Evolutionary conservation across 169 alveolate species (phyloP), one percentile per base, ranked within the genome.

Genomic region (Eimeria tenella): DNA sequence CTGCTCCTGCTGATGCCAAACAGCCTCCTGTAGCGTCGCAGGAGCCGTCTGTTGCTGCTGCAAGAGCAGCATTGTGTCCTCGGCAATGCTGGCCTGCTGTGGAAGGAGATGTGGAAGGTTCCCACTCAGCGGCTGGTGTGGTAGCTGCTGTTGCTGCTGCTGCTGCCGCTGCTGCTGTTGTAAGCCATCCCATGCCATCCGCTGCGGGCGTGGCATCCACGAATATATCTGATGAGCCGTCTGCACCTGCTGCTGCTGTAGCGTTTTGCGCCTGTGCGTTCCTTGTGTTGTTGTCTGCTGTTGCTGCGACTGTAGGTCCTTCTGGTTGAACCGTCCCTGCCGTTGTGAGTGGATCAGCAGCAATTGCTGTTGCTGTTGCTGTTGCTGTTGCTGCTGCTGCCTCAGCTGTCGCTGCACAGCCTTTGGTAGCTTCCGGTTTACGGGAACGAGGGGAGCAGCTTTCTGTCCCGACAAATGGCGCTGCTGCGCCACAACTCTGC

Each of bases 301-400:
- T 52, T 79, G 88, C 90, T 82, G 90, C 49, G n/a, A 75, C 62
- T 56, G 77, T 60, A 58, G 25, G 75, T 82, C 75, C 21, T 56
- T 82, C 19, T 82, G 90, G 75, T 60, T 60, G 31, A 13, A 60
- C 77, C 90, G 62, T 60, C 90, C 90, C 53, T 82, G 90, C 56
- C 90, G 90, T 58, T 82, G 90, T 17, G 77, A 56, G 5, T 60
- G 90, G 77, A 82, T 56, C 62, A 82, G 90, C 74, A 82, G 42
- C 77, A 60, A 25, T 52, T 82, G 90, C 23, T 82, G 90, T 23
- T 75, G 86, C 90, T 56, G 90, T 50, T 79, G 83, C 19, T 73
- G 83, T 53, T 77, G 87, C 13, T 77, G 90, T 42, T 82, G 90
- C 75, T 82, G 90, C 90, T 82, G 90, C 90, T 82, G 90, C 31